Evolutionary conservation across 257 asterid genomes (phyloP), one percentile per base, ranked within the genome.

Genomic region (Ilex asprella): DNA sequence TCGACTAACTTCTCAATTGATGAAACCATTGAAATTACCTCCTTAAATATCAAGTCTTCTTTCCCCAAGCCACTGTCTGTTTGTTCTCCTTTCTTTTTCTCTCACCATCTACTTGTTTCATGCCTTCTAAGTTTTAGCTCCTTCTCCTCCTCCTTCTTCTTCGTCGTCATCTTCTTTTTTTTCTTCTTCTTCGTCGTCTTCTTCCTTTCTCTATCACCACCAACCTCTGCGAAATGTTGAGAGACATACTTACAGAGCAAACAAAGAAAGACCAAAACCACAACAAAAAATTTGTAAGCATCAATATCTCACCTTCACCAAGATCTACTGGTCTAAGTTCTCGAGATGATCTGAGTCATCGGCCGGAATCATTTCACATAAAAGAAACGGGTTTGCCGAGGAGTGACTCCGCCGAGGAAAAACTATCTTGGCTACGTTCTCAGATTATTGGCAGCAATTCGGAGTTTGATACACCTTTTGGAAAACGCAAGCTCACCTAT

Each of bases 401-500:
- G 51, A 61, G 12, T 30, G 74, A 64, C 32, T 54, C 82, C 2
- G 50, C 68, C 0, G 71, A 57, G 59, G 63, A 69, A 62, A 87
- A 77, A 60, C 84, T 87, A 5, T 7, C 54, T 1, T 87, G 95
- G 93, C 73, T 87, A 12, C 84, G 83, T 47, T 80, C 90, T 30
- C 86, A 87, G 59, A 82, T 84, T 35, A 75, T 84, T 9, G 93
- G 95, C 5, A 63, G 53, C 3, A 7, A 72, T 6, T 65, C 71
- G 6, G 80, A 76, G 16, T 82, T 87, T 31, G 59, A 76, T 65
- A 64, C 95, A 27, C 90, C 95, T 0, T 87, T 87, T 16, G 93
- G 93, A 31, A 63, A 68, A 64, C 86, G 95, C 30, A 76, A 59
- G 69, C 92, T 84, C 58, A 82, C 86, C 13, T 87, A 87, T 68